Evolutionary conservation across 768 basidiomycete species (phyloP).

Genomic region (Mycena belliarum): DNA sequence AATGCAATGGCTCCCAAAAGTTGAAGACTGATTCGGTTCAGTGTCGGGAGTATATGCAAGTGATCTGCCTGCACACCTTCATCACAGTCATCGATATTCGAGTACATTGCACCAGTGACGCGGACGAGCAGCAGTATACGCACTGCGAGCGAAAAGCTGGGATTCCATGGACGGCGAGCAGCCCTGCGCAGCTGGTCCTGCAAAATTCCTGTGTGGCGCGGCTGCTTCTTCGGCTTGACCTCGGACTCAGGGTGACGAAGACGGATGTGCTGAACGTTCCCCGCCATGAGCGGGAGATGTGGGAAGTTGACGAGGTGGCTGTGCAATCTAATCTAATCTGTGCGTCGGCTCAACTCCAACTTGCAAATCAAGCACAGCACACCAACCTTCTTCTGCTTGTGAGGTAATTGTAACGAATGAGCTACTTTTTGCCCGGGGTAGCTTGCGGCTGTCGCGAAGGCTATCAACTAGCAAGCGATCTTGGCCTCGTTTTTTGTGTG

Average conservation of each 20-base stretch:
- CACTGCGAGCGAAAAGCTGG: conserved; percentile 81
- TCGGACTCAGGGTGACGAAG: conserved; percentile 45
- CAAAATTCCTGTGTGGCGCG: conserved; percentile 66
- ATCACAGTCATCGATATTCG: conserved; percentile 93
- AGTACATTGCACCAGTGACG: conserved; percentile 88
- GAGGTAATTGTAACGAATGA: conserved; percentile 8
- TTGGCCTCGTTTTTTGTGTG: background rate
- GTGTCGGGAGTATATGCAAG: background rate
- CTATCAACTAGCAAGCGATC: conserved; percentile 1
- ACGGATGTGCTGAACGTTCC: conserved; percentile 30
- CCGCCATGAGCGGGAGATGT: background rate
- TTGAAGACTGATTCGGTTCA: conserved; percentile 74
- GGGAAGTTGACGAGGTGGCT: background rate
- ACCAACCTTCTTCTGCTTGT: conserved; percentile 4
- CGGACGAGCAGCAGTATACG: conserved; percentile 82
- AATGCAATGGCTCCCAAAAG: conserved; percentile 98
- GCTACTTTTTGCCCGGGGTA: background rate
- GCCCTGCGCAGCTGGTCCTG: conserved; percentile 80
- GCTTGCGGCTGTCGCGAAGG: conserved; percentile 8
- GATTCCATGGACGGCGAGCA: conserved; percentile 80
- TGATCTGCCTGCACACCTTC: conserved; percentile 61
- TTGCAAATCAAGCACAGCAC: background rate
- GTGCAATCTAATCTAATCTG: no score
- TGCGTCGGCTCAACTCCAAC: background rate
- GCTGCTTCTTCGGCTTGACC: conserved; percentile 30